Percentiles rank a stretch among this genome's conserved stretches.
These are phyloP conservation scores for Cordia subcordata DNA, from an alignment of 257 asterid genomes.

Conservation along the genomic window DNA sequence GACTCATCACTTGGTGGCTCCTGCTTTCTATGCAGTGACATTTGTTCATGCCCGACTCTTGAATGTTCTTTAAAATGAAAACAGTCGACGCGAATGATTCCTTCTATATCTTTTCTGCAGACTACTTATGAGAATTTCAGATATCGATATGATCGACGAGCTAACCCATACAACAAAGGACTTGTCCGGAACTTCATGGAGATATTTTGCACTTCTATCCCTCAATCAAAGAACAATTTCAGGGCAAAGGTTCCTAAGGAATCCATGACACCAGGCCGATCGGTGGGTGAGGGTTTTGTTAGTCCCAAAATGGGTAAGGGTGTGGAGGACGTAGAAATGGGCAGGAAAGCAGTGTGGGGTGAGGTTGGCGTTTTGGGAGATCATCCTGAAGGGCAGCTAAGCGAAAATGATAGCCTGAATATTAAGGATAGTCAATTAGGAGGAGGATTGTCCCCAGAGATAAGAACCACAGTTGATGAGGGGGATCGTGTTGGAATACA, in stretches of 20 bases:
- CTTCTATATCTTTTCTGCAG: slow-evolving; percentile 37
- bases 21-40: no score
- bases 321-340: slow-evolving; percentile 77
- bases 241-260: slow-evolving; percentile 66
- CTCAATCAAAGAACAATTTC: slow-evolving; percentile 79
- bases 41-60: background rate
- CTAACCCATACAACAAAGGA: slow-evolving; percentile 88
- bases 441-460: slow-evolving; percentile 62
- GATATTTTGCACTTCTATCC: slow-evolving; percentile 56
- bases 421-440: slow-evolving; percentile 44
- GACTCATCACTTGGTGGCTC: background rate
- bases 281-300: slow-evolving; percentile 63
- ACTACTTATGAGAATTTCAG: slow-evolving; percentile 95
- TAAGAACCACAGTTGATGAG: slow-evolving; percentile 67
- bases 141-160: slow-evolving; percentile 82
- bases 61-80: no score
- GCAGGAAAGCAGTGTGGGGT: slow-evolving; percentile 89
- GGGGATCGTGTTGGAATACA: slow-evolving; percentile 76
- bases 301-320: slow-evolving; percentile 87
- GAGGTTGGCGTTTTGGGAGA: slow-evolving; percentile 53
- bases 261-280: slow-evolving; percentile 37
- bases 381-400: slow-evolving; percentile 55
- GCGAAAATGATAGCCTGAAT: slow-evolving; percentile 51
- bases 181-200: slow-evolving; percentile 66
- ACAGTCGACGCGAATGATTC: background rate